These are phyloP conservation scores for Tillandsia leiboldiana DNA, from an alignment of 176 grass and related monocot genomes.

Conservation along the genomic window DNA sequence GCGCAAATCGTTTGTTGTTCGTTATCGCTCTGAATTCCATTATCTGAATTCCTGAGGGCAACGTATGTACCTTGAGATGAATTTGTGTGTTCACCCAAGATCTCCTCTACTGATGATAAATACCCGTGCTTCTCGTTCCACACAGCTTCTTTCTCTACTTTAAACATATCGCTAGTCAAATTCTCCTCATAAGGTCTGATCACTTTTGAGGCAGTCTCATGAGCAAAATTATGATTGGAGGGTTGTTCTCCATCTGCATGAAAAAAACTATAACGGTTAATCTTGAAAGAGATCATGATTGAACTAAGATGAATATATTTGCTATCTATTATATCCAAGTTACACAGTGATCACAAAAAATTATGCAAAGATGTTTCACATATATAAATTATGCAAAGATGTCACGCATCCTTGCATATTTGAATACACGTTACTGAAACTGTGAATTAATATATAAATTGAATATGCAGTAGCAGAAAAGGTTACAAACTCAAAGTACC, in stretches of 20 bases:
- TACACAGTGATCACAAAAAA: too few relatives aligned
- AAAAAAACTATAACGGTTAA: neutral
- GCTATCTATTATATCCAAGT: too few relatives aligned
- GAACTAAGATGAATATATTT: too few relatives aligned
- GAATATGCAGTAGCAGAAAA: too few relatives aligned
- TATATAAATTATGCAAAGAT: too few relatives aligned
- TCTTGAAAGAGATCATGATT: too few relatives aligned
- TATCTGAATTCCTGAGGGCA: neutral
- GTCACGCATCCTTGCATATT: too few relatives aligned
- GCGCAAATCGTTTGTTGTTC: neutral
- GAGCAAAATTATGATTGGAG: neutral
- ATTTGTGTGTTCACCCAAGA: neutral
- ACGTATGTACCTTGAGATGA: neutral
- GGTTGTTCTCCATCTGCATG: neutral
- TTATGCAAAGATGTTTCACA: too few relatives aligned
- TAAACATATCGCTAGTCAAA: neutral
- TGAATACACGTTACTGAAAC: too few relatives aligned
- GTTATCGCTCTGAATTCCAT: neutral
- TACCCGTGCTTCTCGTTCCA: neutral
- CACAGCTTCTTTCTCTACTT: neutral
- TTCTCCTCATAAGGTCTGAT: constrained; percentile 7
- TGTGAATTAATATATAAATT: too few relatives aligned
- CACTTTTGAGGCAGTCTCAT: neutral
- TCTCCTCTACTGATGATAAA: neutral
- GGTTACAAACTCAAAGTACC: too few relatives aligned